Percentiles rank a stretch among this genome's conserved stretches.
Conservation (phyloP, 805 yeast genomes). For the Citeromyces nyonsensis region DNA sequence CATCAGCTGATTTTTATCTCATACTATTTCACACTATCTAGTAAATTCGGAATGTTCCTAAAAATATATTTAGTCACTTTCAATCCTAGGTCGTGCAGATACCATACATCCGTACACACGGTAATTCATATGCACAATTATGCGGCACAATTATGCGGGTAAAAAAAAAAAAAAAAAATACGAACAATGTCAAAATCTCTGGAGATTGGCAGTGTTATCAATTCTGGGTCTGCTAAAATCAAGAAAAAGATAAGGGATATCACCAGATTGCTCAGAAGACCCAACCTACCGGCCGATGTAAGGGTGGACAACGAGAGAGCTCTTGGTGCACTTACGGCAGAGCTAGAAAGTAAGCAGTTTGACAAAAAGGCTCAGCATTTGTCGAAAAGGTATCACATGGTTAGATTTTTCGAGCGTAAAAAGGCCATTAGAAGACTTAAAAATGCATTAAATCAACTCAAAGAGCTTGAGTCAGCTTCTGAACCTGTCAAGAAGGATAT, state of each 20-base stretch:
- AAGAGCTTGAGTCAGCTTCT: constrained; percentile 11
- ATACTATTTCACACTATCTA: too few relatives aligned
- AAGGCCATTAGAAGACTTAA: constrained; percentile 67
- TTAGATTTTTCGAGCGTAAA: constrained; percentile 79
- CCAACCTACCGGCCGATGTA: constrained; percentile 38
- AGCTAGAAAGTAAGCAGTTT: constrained; percentile 23
- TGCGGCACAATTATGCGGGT: too few relatives aligned
- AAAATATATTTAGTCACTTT: too few relatives aligned
- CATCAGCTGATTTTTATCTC: too few relatives aligned
- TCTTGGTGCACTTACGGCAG: constrained; percentile 28
- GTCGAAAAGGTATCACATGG: constrained; percentile 79
- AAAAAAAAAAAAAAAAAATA: not conserved
- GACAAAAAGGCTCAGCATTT: constrained; percentile 22
- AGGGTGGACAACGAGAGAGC: constrained; percentile 30
- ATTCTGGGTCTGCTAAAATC: constrained; percentile 30
- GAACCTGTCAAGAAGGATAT: constrained; percentile 12
- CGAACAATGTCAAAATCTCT: constrained; percentile 11
- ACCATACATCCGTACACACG: not conserved
- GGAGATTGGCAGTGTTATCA: constrained; percentile 4
- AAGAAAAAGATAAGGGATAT: constrained; percentile 82
- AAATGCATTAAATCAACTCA: constrained; percentile 24
- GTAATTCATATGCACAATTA: too few relatives aligned
- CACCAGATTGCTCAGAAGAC: constrained; percentile 47
- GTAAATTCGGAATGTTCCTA: too few relatives aligned
- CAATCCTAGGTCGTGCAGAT: too few relatives aligned